Evolutionary conservation across 2,329 filamentous ascomycete genomes (phyloP), one percentile per base, ranked within the genome.

Genomic region (Alternaria burnsii): DNA sequence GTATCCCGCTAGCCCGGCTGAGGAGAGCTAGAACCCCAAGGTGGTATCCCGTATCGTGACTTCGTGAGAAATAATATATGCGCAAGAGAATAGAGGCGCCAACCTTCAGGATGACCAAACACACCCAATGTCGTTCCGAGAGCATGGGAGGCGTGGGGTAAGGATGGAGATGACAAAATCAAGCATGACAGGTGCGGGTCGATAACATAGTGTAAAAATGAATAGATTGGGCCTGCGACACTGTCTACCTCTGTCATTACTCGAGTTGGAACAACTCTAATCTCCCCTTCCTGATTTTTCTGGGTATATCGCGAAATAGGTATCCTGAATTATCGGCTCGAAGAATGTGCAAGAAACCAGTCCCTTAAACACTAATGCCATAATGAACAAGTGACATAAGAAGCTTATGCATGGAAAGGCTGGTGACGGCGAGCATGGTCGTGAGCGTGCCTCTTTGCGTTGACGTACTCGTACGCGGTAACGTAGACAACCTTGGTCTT

Each of bases 211-310:
- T 63, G 64, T 71, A 68, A 59, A 67, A 76, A 71, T 68, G 65
- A 73, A 76, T 76, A 67, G 62, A 72, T 66, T 74, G 69, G 28
- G 69, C 71, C 71, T 76, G 74, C 74, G 74, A 77, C 74, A 72
- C 74, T 73, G 70, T 71, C 73, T 77, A 75, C 72, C 68, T 67
- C 68, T 50, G 67, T 66, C 74, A 76, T 77, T 76, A 78, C 69
- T 71, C 58, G 66, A 64, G 67, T 70, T 59, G 59, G 59, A 71
- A 69, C 55, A 51, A 61, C 66, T 65, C 60, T 62, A 54, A 59
- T 53, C 59, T 62, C 67, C 61, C 70, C 69, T 63, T 60, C 65
- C 59, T 50, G 60, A 32, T 59, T 59, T 67, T 62, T 56, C 51
- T 62, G 70, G 68, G 66, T 69, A 71, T 73, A 69, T 66, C 60